A percentile compares a stretch with the other conserved stretches of the same genome.
These are phyloP conservation scores for Linaria vulgaris DNA, from an alignment of 257 asterid genomes.

Conservation along the genomic window DNA sequence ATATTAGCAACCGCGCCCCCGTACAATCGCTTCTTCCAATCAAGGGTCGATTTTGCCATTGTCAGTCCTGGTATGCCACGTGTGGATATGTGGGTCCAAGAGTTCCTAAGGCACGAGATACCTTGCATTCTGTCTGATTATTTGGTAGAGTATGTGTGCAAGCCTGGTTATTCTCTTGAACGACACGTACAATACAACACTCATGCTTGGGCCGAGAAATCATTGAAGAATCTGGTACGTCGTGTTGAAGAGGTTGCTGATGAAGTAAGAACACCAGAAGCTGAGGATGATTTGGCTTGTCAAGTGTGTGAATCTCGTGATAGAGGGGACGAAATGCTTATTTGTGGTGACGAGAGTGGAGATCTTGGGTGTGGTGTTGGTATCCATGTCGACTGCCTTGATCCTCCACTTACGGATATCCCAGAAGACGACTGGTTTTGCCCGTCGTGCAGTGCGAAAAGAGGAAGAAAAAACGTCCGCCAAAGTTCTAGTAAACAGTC, in stretches of 20 bases:
- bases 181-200: slow-evolving; percentile 81
- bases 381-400: slow-evolving; percentile 58
- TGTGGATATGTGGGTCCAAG: slow-evolving; percentile 84
- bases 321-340: slow-evolving; percentile 74
- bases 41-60: slow-evolving; percentile 72
- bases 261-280: slow-evolving; percentile 36
- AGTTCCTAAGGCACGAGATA: slow-evolving; percentile 64
- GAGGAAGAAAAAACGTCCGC: slow-evolving; percentile 6
- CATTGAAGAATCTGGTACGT: slow-evolving; percentile 40
- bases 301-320: slow-evolving; percentile 51
- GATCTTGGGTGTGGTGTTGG: slow-evolving; percentile 65
- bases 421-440: slow-evolving; percentile 83
- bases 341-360: slow-evolving; percentile 67
- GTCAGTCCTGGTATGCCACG: slow-evolving; percentile 75
- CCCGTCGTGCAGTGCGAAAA: slow-evolving; percentile 32
- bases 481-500: slow-evolving; percentile 34
- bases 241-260: slow-evolving; percentile 47
- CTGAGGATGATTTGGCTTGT: slow-evolving; percentile 44
- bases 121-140: slow-evolving; percentile 84
- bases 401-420: slow-evolving; percentile 64
- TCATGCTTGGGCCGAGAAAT: slow-evolving; percentile 71
- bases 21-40: slow-evolving; percentile 66
- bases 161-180: slow-evolving; percentile 77
- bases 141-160: slow-evolving; percentile 90
- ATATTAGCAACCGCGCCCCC: slow-evolving; percentile 93